Percentiles rank a stretch among this genome's conserved stretches.
Evolutionary conservation across 2,329 filamentous ascomycete species (phyloP).

Genomic region (Penicillium vulpinum): DNA sequence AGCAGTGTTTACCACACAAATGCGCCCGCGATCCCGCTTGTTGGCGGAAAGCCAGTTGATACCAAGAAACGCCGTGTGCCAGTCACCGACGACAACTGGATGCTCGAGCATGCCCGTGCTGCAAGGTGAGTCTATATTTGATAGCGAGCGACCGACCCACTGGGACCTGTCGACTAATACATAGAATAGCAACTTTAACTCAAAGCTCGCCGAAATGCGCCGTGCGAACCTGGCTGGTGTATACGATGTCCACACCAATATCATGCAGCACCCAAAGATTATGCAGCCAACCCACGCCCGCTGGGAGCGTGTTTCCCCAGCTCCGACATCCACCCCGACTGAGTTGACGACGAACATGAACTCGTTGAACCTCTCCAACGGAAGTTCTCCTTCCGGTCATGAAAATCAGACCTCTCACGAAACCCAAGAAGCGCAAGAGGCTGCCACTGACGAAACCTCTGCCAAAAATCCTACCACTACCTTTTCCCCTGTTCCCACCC

Average conservation of each 20-base stretch:
- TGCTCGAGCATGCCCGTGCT: conserved; percentile 88
- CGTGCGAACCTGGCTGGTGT: conserved; percentile 70
- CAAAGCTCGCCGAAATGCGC: conserved; percentile 67
- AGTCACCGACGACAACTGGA: conserved; percentile 94
- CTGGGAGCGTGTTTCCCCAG: conserved; percentile 68
- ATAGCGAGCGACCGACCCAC: background rate
- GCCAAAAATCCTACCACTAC: conserved; percentile 33
- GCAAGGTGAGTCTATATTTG: conserved; percentile 65
- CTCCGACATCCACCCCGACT: conserved; percentile 29
- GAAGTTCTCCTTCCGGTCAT: background rate
- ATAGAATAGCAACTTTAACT: conserved; percentile 74
- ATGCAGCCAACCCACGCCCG: conserved; percentile 88
- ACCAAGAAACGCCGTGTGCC: conserved; percentile 82
- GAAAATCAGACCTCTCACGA: conserved; percentile 11
- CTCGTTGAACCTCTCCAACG: conserved; percentile 37
- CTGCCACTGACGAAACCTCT: conserved; percentile 5
- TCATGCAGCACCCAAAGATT: conserved; percentile 79
- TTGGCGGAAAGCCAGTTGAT: conserved; percentile 70
- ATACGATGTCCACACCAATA: conserved; percentile 93
- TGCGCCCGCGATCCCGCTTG: conserved; percentile 71
- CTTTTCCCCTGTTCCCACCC: conserved; percentile 57
- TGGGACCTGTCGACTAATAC: conserved; percentile 17
- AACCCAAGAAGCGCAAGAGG: conserved; percentile 1
- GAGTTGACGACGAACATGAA: conserved; percentile 38
- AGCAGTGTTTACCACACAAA: conserved; percentile 92